Evolutionary conservation across 1,139 yeast genomes (phyloP), one percentile per base, ranked within the genome.

Genomic region (Sugiyamaella neomexicana): DNA sequence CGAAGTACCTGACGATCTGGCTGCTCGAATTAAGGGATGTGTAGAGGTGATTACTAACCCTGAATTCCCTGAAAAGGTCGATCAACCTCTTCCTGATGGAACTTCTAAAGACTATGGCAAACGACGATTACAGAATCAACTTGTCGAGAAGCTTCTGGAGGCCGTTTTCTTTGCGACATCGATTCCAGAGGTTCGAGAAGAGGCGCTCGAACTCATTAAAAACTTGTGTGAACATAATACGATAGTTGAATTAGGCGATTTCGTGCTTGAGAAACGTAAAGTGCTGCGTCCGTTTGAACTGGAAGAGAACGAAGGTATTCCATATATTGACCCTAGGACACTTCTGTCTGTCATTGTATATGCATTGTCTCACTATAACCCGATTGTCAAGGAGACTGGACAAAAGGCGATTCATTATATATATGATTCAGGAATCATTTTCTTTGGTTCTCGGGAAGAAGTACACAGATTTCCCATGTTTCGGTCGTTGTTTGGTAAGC

Each of bases 151-250:
- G 57, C 72, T 91, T 27, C 65, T 89, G 52, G 90, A 89, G 62
- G 79, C 88, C 0, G 68, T 89, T 9, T 89, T 88, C 68, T 85
- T 80, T 67, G 79, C 97, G 0, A 81, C 86, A 2, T 85, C 96
- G 0, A 77, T 90, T 44, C 83, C 86, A 0, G 95, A 87, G 55
- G 74, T 87, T n/a, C 78, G 77, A 54, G 85, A 81, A 0, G 90
- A 87, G 49, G 95, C 96, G 0, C 71, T 75, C 32, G 70, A 63
- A 2, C 72, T 90, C 50, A 77, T 89, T 44, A 79, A 80, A 57
- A 83, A 89, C 47, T 68, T 91, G 7, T 81, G 95, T 27, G 85
- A 84, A 55, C 98, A 93, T 69, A 85, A 88, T 61, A 84, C 90
- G 5, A 74, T 93, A 54, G 72, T 89, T 5, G 89, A 89, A 60